Evolutionary conservation across 1,284 basidiomycete species (phyloP).

Genomic region (Tilletiopsis washingtonensis): DNA sequence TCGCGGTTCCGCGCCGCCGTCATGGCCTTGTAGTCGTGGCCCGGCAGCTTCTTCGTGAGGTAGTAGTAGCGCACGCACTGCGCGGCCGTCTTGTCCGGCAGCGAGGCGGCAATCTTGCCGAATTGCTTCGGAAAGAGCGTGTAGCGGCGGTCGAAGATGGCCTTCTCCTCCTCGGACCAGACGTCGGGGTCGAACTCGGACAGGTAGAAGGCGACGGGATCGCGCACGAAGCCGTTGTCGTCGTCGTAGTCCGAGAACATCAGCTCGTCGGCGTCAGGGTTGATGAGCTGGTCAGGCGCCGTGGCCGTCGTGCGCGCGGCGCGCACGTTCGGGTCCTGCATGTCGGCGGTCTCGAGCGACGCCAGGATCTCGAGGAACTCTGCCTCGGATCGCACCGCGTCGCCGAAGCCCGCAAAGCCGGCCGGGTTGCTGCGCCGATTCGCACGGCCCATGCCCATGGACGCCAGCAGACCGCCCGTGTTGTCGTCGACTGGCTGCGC

Average conservation of each 20-base stretch:
- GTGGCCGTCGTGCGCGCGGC: conserved; percentile 78
- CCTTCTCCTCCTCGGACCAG: conserved; percentile 81
- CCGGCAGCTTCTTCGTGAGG: conserved; percentile 69
- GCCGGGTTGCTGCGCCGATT: conserved; percentile 26
- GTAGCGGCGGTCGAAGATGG: conserved; percentile 71
- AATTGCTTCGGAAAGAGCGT: conserved; percentile 87
- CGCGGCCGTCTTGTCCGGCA: conserved; percentile 75
- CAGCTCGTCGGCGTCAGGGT: conserved; percentile 55
- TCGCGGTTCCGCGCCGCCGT: conserved; percentile 37
- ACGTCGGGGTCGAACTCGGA: conserved; percentile 39
- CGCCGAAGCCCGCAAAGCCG: conserved; percentile 56
- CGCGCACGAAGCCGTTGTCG: conserved; percentile 69
- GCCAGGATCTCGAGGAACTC: conserved; percentile 97
- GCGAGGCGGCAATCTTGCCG: conserved; percentile 67
- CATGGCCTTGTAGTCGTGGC: conserved; percentile 43
- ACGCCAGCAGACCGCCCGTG: background rate
- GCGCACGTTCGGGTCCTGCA: conserved; percentile 80
- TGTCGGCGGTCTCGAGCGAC: conserved; percentile 80
- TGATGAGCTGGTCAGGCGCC: conserved; percentile 83
- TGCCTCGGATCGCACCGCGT: conserved; percentile 85
- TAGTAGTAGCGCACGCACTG: conserved; percentile 95
- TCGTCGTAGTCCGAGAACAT: conserved; percentile 63
- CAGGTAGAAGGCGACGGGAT: conserved; percentile 62
- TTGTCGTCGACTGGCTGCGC: conserved; percentile 9
- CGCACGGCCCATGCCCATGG: conserved; percentile 12